phyloP scores from a whole-genome alignment of 768 basidiomycete genomes.

The Lyophyllum shimeji region DNA sequence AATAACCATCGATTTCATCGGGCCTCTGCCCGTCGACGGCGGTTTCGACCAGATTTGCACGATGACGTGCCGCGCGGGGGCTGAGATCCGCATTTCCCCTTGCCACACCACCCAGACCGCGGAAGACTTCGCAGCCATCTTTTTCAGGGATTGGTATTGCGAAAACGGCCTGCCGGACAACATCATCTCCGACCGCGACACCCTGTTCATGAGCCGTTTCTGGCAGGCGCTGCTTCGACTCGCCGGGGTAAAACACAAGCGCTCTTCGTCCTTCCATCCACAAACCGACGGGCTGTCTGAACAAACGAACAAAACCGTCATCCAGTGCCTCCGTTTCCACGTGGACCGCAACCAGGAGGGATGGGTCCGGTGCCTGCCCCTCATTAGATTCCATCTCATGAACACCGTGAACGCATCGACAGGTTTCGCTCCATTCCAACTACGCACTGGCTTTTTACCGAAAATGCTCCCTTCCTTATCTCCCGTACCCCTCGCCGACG shows the following conservation, averaged over 20 bases:
- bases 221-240: background rate
- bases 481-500: background rate
- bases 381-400: background rate
- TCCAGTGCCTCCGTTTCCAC: background rate
- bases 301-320: background rate
- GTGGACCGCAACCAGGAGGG: background rate
- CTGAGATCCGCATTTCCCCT: no score
- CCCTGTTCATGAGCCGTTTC: background rate
- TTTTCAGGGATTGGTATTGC: no score
- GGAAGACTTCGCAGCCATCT: no score
- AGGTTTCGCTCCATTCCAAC: background rate
- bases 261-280: background rate
- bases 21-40: no score
- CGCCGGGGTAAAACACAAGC: background rate
- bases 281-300: background rate
- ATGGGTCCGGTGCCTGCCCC: background rate
- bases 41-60: no score
- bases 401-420: background rate
- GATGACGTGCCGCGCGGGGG: no score
- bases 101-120: no score
- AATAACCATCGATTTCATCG: no score
- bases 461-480: background rate
- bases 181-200: no score
- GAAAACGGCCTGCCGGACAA: no score
- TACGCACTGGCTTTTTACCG: background rate